A percentile compares a stretch with the other conserved stretches of the same genome.
These are phyloP conservation scores for Rhizopogon sp. DNA, from an alignment of 768 basidiomycete genomes.

Conservation along the genomic window DNA sequence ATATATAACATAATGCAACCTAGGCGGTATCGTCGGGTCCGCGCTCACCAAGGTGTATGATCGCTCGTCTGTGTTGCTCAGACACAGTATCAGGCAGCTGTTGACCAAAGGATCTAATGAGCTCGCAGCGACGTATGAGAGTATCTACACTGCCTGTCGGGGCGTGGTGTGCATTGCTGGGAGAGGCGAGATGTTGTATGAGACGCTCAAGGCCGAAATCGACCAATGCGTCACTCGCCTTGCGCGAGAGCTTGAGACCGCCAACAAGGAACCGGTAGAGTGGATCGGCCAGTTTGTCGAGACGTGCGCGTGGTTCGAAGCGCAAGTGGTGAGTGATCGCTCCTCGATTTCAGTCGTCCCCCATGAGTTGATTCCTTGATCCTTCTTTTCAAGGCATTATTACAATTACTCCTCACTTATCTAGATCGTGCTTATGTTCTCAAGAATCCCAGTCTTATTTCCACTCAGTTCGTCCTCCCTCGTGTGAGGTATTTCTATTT, in stretches of 20 bases:
- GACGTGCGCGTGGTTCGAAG: conserved; percentile 59
- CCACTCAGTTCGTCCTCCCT: conserved; percentile 39
- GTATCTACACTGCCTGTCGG: conserved; percentile 53
- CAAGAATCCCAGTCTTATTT: conserved; percentile 29
- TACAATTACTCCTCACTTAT: conserved; percentile 63
- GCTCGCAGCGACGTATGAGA: conserved; percentile 48
- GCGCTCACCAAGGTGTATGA: conserved; percentile 5
- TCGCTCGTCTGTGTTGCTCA: conserved; percentile 25
- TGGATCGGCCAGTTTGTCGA: conserved; percentile 60
- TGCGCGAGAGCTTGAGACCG: conserved; percentile 30
- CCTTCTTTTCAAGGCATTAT: conserved; percentile 36
- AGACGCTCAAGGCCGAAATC: conserved; percentile 52
- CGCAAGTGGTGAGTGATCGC: conserved; percentile 48
- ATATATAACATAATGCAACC: no score
- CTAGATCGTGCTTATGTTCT: conserved; percentile 64
- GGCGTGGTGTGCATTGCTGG: conserved; percentile 47
- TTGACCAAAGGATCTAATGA: conserved; percentile 33
- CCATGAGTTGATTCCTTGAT: conserved; percentile 1
- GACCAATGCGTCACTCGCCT: conserved; percentile 46
- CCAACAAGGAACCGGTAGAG: conserved; percentile 27
- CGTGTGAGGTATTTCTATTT: neutral
- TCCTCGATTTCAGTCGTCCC: neutral
- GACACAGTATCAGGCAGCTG: conserved; percentile 34
- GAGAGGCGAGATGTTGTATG: conserved; percentile 55
- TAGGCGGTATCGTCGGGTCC: neutral